These are phyloP conservation scores for Candida xiaguanensis DNA, from an alignment of 805 yeast species.

Conservation along the genomic window DNA sequence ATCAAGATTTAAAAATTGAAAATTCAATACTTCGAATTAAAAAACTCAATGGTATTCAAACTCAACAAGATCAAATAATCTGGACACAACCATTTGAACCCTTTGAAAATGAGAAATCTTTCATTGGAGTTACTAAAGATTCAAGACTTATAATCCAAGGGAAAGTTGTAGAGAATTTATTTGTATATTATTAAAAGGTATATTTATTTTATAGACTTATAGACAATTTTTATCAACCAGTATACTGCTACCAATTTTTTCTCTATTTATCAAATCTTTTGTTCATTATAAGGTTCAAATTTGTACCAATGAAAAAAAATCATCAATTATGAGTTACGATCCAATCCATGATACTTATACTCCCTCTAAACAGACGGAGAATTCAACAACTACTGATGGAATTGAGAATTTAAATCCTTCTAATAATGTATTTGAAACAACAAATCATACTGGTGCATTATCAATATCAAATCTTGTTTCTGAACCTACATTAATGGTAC, in stretches of 20 bases:
- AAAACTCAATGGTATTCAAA: conserved; percentile 31
- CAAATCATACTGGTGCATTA: conserved; percentile 7
- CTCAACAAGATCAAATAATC: conserved; percentile 18
- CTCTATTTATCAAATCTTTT: neutral
- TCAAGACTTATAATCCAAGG: conserved; percentile 26
- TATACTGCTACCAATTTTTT: neutral
- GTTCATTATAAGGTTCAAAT: neutral
- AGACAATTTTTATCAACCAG: neutral
- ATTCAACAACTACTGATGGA: conserved; percentile 3
- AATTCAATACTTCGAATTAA: conserved; percentile 22
- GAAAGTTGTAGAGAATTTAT: conserved; percentile 27
- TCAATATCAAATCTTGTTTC: conserved; percentile 14
- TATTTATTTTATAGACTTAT: conserved; percentile 3
- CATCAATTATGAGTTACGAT: conserved; percentile 35
- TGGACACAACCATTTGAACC: conserved; percentile 29
- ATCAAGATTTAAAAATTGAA: conserved; percentile 2
- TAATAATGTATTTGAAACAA: conserved; percentile 3
- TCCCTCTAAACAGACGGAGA: conserved; percentile 5
- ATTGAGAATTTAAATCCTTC: neutral
- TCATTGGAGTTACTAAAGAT: conserved; percentile 16
- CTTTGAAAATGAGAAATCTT: conserved; percentile 8
- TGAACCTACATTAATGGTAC: neutral
- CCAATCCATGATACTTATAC: conserved; percentile 39
- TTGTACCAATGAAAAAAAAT: conserved; percentile 4
- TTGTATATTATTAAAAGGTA: conserved; percentile 18